Conservation (phyloP, 306 rosid genomes). For the Calophaca sinica region DNA sequence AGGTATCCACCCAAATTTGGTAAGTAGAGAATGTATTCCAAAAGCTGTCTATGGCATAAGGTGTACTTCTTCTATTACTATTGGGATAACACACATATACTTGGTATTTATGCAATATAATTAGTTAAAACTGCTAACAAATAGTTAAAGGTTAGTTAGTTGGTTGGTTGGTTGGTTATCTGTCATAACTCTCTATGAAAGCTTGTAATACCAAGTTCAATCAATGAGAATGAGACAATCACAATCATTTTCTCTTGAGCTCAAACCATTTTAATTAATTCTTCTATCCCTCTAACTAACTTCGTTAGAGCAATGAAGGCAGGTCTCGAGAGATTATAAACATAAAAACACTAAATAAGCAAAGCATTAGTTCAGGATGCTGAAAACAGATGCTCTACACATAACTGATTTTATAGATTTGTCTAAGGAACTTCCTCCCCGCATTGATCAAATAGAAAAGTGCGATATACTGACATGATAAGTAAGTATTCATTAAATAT, state of each 20-base stretch:
- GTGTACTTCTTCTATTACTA: neutral
- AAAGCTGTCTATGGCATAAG: neutral
- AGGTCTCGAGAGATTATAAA: constrained; percentile 11
- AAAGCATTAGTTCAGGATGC: too few relatives aligned
- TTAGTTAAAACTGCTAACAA: too few relatives aligned
- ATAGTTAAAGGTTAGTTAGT: too few relatives aligned
- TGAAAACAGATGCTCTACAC: too few relatives aligned
- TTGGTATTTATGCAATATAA: neutral
- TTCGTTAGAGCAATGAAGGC: neutral
- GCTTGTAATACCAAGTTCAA: neutral
- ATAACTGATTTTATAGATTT: too few relatives aligned
- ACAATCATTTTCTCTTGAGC: constrained; percentile 1
- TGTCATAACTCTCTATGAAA: neutral
- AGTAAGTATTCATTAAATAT: too few relatives aligned
- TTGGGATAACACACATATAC: neutral
- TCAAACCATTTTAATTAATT: constrained; percentile 1
- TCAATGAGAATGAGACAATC: too few relatives aligned
- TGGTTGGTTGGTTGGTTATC: neutral
- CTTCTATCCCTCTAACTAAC: neutral
- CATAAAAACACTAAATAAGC: constrained; percentile 5
- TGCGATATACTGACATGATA: too few relatives aligned
- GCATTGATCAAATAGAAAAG: too few relatives aligned
- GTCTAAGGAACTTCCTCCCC: too few relatives aligned
- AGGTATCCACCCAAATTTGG: neutral
- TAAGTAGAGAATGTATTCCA: neutral